Conservation (phyloP, 2,329 filamentous ascomycete genomes). For the Metarhizium robertsii region DNA sequence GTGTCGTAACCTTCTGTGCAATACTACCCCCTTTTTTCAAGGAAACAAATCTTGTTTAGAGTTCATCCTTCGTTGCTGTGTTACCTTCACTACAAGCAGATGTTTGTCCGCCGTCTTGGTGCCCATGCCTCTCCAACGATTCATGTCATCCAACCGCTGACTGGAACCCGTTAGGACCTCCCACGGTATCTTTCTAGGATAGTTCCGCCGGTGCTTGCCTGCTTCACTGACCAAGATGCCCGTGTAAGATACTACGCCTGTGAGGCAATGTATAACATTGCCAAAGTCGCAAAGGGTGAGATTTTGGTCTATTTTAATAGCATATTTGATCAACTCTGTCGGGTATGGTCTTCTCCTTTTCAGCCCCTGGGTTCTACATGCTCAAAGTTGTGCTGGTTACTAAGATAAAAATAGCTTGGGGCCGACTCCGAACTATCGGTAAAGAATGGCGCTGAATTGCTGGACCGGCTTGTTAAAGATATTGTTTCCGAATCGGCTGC, state of each 20-base stretch:
- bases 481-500: slow-evolving; percentile 93
- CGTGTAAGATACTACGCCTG: slow-evolving; percentile 96
- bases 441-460: slow-evolving; percentile 92
- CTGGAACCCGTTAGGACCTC: slow-evolving; percentile 55
- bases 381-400: neutral
- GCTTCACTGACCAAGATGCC: slow-evolving; percentile 97
- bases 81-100: neutral
- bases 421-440: slow-evolving; percentile 95
- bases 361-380: neutral
- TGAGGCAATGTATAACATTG: slow-evolving; percentile 99
- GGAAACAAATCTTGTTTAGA: neutral
- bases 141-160: neutral
- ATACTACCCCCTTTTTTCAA: too few relatives aligned
- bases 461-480: slow-evolving; percentile 91
- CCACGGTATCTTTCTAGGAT: slow-evolving; percentile 88
- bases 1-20: too few relatives aligned
- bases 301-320: slow-evolving; percentile 97
- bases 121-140: neutral
- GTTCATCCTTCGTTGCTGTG: neutral
- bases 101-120: neutral
- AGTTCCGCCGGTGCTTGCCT: slow-evolving; percentile 90
- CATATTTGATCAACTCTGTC: slow-evolving; percentile 94
- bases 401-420: slow-evolving; percentile 54
- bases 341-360: slow-evolving; percentile 43
- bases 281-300: slow-evolving; percentile 97